These are phyloP conservation scores for Dimargaris verticillata DNA, from an alignment of 192 early-diverging fungal genomes.

Conservation along the genomic window DNA sequence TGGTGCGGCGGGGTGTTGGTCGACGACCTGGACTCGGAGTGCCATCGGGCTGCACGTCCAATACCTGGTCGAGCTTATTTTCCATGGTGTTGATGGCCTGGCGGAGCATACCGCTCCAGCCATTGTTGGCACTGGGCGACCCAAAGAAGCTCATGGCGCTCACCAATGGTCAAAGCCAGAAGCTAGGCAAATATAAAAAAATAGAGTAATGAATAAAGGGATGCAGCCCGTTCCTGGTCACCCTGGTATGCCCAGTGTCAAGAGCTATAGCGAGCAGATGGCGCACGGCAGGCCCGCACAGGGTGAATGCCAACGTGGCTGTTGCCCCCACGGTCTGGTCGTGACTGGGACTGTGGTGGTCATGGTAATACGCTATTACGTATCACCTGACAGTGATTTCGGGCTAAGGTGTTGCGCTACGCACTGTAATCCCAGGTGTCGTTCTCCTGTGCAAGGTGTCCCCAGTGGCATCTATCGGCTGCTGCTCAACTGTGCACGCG, in stretches of 20 bases:
- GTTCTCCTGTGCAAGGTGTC: too few species aligned
- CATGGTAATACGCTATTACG: too few species aligned
- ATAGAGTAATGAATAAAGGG: not conserved
- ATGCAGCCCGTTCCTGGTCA: not conserved
- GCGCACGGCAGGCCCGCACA: not conserved
- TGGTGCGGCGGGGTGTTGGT: too few species aligned
- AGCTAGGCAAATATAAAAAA: not conserved
- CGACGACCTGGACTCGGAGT: too few species aligned
- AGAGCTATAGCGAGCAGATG: not conserved
- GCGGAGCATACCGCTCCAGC: slow-evolving; percentile 53
- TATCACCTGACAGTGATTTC: too few species aligned
- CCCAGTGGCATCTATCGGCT: too few species aligned
- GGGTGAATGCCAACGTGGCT: not conserved
- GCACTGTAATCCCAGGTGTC: too few species aligned
- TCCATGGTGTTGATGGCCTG: slow-evolving; percentile 59
- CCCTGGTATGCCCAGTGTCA: not conserved
- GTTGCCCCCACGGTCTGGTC: too few species aligned
- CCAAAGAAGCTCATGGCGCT: slow-evolving; percentile 13
- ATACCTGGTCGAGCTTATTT: slow-evolving; percentile 52
- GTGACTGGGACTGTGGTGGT: too few species aligned
- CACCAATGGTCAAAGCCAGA: not conserved
- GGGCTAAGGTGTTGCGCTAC: too few species aligned
- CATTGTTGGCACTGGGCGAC: not conserved
- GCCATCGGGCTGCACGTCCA: slow-evolving; percentile 39
- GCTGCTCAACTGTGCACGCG: too few species aligned